Evolutionary conservation across 2,329 filamentous ascomycete species (phyloP).

Genomic region (Aspergillus ibericus): DNA sequence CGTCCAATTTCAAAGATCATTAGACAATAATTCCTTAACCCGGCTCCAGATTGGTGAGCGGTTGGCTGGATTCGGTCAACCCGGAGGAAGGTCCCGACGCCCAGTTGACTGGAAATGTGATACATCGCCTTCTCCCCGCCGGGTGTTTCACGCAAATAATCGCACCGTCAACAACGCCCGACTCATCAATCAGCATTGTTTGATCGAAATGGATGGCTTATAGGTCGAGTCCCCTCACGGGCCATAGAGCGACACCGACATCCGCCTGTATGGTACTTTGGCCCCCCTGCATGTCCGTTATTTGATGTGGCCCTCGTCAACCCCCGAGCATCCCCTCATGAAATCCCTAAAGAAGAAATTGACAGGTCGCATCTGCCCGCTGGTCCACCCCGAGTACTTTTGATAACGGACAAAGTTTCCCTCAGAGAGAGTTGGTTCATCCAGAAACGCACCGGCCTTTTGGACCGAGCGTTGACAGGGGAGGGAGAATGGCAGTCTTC

Average conservation of each 20-base stretch:
- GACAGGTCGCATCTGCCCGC: constrained; percentile 16
- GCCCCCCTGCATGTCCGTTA: constrained; percentile 22
- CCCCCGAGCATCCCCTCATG: background rate
- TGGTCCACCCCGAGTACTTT: background rate
- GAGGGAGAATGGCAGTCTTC: background rate
- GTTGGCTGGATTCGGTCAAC: background rate
- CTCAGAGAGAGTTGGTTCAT: background rate
- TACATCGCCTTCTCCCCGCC: constrained; percentile 10
- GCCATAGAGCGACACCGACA: constrained; percentile 1
- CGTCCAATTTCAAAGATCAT: background rate
- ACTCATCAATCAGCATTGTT: background rate
- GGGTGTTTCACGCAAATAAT: constrained; percentile 3
- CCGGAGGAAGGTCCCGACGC: background rate
- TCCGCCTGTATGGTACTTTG: constrained; percentile 15
- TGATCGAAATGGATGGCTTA: background rate
- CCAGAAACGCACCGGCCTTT: background rate
- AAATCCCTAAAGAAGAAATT: constrained; percentile 7
- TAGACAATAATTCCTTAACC: background rate
- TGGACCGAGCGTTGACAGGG: background rate
- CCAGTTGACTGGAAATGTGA: constrained; percentile 15
- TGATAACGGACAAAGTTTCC: background rate
- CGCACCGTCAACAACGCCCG: background rate
- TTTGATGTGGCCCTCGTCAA: constrained; percentile 15
- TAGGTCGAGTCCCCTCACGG: background rate
- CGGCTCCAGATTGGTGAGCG: background rate